Percentiles rank a stretch among this genome's conserved stretches.
Evolutionary conservation across 192 early-diverging fungal genomes (phyloP).

Genomic region (Backusella australiensis): DNA sequence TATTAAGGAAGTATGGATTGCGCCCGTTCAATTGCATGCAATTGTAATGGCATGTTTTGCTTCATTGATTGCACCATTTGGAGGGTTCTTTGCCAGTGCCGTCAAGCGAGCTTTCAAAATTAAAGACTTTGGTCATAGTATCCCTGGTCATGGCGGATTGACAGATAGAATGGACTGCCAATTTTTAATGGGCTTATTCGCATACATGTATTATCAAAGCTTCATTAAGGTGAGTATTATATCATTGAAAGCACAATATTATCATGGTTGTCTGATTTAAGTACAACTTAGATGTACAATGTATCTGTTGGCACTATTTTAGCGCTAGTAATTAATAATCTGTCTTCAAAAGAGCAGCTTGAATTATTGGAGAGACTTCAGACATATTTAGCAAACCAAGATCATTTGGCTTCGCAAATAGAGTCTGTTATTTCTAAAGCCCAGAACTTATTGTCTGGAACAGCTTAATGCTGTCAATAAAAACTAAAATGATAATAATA

Average conservation of each 20-base stretch:
- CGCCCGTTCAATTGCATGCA: constrained; percentile 86
- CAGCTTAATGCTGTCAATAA: not conserved
- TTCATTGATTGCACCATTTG: constrained; percentile 94
- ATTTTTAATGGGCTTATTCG: constrained; percentile 94
- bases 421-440: constrained; percentile 15
- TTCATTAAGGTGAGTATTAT: constrained; percentile 67
- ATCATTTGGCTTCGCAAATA: constrained; percentile 9
- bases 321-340: constrained; percentile 28
- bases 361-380: constrained; percentile 31
- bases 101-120: constrained; percentile 97
- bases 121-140: constrained; percentile 96
- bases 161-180: constrained; percentile 99
- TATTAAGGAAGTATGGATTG: constrained; percentile 63
- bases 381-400: constrained; percentile 33
- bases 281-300: constrained; percentile 29
- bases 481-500: not conserved
- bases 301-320: constrained; percentile 33
- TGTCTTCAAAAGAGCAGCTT: constrained; percentile 24
- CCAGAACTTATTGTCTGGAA: constrained; percentile 11
- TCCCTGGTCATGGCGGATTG: constrained; percentile 96
- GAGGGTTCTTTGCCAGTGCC: constrained; percentile 97
- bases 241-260: not conserved
- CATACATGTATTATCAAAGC: constrained; percentile 85
- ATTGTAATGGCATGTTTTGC: constrained; percentile 89
- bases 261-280: not conserved